Conservation (phyloP, 805 yeast species). For the Schwanniomyces polymorphus region DNA sequence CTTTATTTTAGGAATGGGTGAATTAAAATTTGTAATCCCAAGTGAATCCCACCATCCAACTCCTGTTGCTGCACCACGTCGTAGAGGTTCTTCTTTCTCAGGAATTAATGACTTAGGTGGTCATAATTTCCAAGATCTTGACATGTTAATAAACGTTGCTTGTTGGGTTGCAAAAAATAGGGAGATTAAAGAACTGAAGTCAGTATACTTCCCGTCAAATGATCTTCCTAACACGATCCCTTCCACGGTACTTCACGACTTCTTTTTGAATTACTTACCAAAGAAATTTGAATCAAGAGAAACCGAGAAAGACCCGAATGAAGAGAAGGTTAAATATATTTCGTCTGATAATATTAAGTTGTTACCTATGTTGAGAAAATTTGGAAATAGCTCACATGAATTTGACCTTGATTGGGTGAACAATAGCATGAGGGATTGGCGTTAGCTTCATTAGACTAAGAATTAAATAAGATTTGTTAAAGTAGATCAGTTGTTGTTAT, state of each 20-base stretch:
- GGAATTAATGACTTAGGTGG: slow-evolving; percentile 42
- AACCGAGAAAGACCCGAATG: slow-evolving; percentile 7
- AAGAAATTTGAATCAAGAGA: slow-evolving; percentile 11
- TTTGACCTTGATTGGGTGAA: slow-evolving; percentile 40
- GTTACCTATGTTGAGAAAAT: slow-evolving; percentile 34
- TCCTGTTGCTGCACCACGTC: slow-evolving; percentile 7
- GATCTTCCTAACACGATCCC: slow-evolving; percentile 37
- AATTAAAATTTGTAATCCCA: slow-evolving; percentile 24
- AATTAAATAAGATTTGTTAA: too few species aligned
- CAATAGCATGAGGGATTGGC: slow-evolving; percentile 32
- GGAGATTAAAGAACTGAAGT: slow-evolving; percentile 5
- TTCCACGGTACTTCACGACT: slow-evolving; percentile 35
- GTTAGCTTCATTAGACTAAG: slow-evolving; percentile 4
- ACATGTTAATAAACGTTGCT: slow-evolving; percentile 30
- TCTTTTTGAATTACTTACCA: slow-evolving; percentile 31
- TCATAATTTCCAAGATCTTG: slow-evolving; percentile 39
- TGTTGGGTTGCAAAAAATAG: slow-evolving; percentile 24
- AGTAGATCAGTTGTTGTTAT: too few species aligned
- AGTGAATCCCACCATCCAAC: slow-evolving; percentile 14
- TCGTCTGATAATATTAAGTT: slow-evolving; percentile 16
- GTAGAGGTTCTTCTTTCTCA: slow-evolving; percentile 37
- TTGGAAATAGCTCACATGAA: slow-evolving; percentile 23
- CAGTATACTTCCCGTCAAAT: slow-evolving; percentile 24
- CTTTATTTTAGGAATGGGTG: slow-evolving; percentile 35
- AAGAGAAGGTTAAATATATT: slow-evolving; percentile 19